Base-by-base conservation (phyloP, 805 yeast genomes). In the Tetrapisispora iriomotensis region DNA sequence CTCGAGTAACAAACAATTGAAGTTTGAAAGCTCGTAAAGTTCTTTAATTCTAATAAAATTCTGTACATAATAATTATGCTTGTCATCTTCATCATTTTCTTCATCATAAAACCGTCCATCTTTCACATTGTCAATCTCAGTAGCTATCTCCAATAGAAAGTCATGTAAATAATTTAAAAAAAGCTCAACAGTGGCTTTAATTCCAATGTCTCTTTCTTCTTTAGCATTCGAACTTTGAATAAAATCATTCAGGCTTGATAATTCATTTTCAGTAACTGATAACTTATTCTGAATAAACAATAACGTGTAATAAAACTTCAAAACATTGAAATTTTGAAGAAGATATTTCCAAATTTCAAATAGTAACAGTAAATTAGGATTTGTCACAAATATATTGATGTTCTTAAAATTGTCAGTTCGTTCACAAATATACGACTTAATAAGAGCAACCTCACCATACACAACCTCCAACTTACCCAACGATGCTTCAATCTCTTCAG, bases 21-120 rank as follows among this genome's bases (percentile, higher is more conserved):
- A 48, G 37, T 69, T 61, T 57, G 71, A 67, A 0, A 75, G 70
- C 30, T 76, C 79, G 55, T 77, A 79, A 84, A 79, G 79, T 48
- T 76, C 74, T 50, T 79, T 86, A 60, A 80, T 78, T 18, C 29
- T 20, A 4, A 29, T 36, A 13, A 18, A 36, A 3, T 28, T 15
- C 4, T 20, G 28, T 5, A 36, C 12, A 23, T 29, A 29, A 36
- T 36, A 22, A 17, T 36, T 29, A 13, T 17, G 29, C 13, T 36
- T 36, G 13, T 34, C 31, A 27, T 34, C 30, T 8, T 25, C 13
- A 15, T 20, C 17, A 23, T n/a, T 23, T 23, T 33, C 36, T 3
- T 23, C 28, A 14, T 8, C 14, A 2, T 4, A 23, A 12, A 12
- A 2, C 12, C 7, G 8, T 4, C 36, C 36, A 23, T 23, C 24